Percentiles rank a stretch among this genome's conserved stretches.
Conservation (phyloP, 163 green algal species). For the Trebouxiophyceae sp. region DNA sequence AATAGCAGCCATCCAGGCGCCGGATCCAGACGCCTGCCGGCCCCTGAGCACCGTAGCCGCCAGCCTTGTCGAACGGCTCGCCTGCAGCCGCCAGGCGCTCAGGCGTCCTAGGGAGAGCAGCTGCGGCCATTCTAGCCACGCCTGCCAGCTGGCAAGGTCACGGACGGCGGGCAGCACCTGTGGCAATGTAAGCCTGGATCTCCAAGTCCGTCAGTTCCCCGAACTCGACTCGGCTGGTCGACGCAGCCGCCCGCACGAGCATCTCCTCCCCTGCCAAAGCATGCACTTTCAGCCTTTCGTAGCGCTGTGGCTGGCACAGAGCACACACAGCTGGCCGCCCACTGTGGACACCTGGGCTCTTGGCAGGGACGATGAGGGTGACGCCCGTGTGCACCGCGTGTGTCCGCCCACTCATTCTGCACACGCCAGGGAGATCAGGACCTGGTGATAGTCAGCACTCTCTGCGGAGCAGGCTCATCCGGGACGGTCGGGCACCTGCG, state of each 20-base stretch:
- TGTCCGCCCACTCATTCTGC: conserved; percentile 44
- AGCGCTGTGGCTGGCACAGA: no score
- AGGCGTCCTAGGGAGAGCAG: no score
- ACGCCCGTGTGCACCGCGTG: conserved; percentile 83
- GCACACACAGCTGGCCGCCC: no score
- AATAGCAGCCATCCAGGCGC: conserved; percentile 74
- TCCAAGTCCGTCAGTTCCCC: conserved; percentile 40
- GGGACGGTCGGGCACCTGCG: conserved; percentile 38
- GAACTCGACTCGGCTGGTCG: conserved; percentile 72
- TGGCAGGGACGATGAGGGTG: conserved; percentile 40
- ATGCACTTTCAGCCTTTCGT: no score
- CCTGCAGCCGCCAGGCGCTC: no score
- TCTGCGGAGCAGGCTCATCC: background rate
- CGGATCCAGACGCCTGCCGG: conserved; percentile 69
- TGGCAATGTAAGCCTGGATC: conserved; percentile 72
- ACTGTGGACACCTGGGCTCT: conserved; percentile 1
- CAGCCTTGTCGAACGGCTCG: conserved; percentile 84
- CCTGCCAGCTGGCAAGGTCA: background rate
- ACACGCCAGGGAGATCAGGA: no score
- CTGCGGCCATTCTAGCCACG: background rate
- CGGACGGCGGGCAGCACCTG: conserved; percentile 28
- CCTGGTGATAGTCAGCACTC: no score
- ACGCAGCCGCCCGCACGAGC: no score
- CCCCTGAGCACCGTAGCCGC: conserved; percentile 48
- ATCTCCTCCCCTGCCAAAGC: no score